These are phyloP conservation scores for Lasiodiplodia sp. DNA, from an alignment of 2,329 filamentous ascomycete species.

Conservation along the genomic window DNA sequence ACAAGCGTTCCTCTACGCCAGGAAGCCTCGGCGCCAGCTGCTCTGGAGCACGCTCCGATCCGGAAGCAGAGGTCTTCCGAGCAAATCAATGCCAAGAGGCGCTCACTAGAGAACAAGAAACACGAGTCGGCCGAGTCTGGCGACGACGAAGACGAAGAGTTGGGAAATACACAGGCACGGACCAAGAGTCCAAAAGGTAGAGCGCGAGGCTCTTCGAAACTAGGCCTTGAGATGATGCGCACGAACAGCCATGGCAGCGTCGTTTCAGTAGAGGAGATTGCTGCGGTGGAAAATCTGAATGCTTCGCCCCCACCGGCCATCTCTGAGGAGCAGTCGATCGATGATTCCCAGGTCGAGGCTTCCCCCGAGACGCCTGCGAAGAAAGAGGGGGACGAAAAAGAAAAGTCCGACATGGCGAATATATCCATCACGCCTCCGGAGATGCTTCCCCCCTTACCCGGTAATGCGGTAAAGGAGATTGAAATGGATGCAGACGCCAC, in stretches of 20 bases:
- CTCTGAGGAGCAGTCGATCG: slow-evolving; percentile 48
- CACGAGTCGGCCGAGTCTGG: slow-evolving; percentile 84
- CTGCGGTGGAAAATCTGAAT: slow-evolving; percentile 42
- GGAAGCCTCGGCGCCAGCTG: slow-evolving; percentile 65
- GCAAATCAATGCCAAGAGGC: slow-evolving; percentile 75
- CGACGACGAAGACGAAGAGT: slow-evolving; percentile 93
- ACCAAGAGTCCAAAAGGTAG: slow-evolving; percentile 59
- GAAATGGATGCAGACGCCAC: slow-evolving; percentile 46
- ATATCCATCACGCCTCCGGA: slow-evolving; percentile 58
- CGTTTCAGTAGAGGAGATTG: slow-evolving; percentile 56
- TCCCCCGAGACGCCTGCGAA: slow-evolving; percentile 6
- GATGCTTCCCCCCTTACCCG: slow-evolving; percentile 56
- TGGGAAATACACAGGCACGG: slow-evolving; percentile 65
- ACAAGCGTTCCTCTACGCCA: slow-evolving; percentile 46
- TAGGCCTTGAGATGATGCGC: slow-evolving; percentile 97
- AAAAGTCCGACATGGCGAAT: not conserved
- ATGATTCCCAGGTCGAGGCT: slow-evolving; percentile 36
- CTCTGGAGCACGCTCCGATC: slow-evolving; percentile 58
- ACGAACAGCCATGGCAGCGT: slow-evolving; percentile 91
- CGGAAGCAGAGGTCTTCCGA: slow-evolving; percentile 75
- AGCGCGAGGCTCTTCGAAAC: slow-evolving; percentile 70
- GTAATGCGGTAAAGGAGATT: slow-evolving; percentile 49
- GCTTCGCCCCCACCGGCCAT: slow-evolving; percentile 52
- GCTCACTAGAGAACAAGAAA: slow-evolving; percentile 75
- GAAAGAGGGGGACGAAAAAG: not conserved